Percentiles rank a stretch among this genome's conserved stretches.
phyloP scores from a whole-genome alignment of 164 flowering plant species.

The Pachysandra terminalis region DNA sequence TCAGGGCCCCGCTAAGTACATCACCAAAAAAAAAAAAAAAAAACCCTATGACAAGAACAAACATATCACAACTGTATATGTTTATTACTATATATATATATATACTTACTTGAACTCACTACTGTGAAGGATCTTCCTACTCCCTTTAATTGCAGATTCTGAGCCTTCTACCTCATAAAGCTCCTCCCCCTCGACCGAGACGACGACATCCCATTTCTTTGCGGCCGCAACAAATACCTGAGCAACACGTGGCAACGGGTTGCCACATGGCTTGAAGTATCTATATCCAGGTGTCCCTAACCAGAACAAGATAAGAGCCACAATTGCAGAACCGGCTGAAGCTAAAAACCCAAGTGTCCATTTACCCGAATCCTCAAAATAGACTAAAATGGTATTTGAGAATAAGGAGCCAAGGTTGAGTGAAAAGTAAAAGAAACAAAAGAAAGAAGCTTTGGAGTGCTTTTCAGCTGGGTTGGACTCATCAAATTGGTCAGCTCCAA shows the following conservation, averaged over 20 bases:
- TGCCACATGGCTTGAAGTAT: conserved; percentile 61
- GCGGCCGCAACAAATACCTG: conserved; percentile 69
- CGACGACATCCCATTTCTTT: conserved; percentile 43
- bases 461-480: conserved; percentile 34
- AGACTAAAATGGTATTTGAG: conserved; percentile 83
- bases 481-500: conserved; percentile 88
- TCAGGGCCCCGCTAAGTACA: too few species aligned
- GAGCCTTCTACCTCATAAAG: conserved; percentile 68
- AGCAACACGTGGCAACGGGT: conserved; percentile 72
- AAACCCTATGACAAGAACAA: background rate
- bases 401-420: conserved; percentile 73
- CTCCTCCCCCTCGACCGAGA: conserved; percentile 25
- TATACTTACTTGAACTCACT: conserved; percentile 47
- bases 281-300: conserved; percentile 47
- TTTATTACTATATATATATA: background rate
- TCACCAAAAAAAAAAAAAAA: too few species aligned
- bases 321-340: conserved; percentile 50
- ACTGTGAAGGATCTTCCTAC: conserved; percentile 70
- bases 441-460: conserved; percentile 48
- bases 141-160: conserved; percentile 74
- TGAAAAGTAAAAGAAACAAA: conserved; percentile 76
- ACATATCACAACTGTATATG: background rate
- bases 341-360: conserved; percentile 78
- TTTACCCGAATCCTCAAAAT: conserved; percentile 66
- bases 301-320: conserved; percentile 46